Evolutionary conservation across 176 grass and related monocot genomes (phyloP).

Genomic region (Chrysopogon serrulatus): DNA sequence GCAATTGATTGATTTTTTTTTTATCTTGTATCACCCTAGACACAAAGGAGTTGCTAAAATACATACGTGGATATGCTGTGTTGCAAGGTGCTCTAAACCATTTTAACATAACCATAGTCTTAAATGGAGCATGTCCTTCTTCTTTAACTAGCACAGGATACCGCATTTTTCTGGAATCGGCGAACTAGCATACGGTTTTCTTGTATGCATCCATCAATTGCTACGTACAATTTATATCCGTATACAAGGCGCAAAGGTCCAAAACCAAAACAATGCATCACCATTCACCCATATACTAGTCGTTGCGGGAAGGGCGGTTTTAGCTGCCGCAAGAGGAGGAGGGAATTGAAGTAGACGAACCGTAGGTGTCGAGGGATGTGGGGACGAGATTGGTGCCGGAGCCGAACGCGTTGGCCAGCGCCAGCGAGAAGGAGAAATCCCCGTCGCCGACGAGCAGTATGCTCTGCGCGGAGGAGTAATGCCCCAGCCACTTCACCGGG

Average conservation of each 20-base stretch:
- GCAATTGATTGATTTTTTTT: no score
- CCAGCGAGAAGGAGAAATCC: constrained; percentile 56
- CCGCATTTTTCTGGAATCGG: not conserved
- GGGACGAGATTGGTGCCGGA: constrained; percentile 41
- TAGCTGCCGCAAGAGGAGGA: not conserved
- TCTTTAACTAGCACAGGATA: no score
- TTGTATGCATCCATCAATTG: not conserved
- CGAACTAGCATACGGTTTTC: not conserved
- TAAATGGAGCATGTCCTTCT: no score
- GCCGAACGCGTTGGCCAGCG: constrained; percentile 50
- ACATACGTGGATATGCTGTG: not conserved
- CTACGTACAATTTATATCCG: not conserved
- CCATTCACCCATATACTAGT: not conserved
- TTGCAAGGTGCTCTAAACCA: not conserved
- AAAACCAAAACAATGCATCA: no score
- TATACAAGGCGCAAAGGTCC: not conserved
- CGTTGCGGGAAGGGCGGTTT: not conserved
- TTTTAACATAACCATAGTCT: no score
- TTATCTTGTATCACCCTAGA: not conserved
- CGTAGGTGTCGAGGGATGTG: constrained; percentile 42
- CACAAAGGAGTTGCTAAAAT: not conserved
- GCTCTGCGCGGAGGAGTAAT: constrained; percentile 29
- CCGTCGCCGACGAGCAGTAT: constrained; percentile 50
- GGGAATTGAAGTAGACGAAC: not conserved
- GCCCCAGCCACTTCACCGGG: constrained; percentile 25